Evolutionary conservation across 2,329 filamentous ascomycete genomes (phyloP).

Genomic region (Emmonsia crescens): DNA sequence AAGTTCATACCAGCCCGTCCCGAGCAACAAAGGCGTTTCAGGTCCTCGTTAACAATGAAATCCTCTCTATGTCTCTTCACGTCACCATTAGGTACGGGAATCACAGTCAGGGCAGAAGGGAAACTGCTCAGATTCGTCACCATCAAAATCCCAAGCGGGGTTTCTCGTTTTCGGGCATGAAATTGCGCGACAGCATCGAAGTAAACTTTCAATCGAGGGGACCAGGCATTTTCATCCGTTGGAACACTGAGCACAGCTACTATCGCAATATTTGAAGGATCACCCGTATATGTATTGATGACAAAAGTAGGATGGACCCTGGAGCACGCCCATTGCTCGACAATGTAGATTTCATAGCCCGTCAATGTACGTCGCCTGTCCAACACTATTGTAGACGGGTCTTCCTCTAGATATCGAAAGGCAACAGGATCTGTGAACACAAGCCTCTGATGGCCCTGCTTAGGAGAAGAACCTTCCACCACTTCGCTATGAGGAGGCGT

Average conservation of each 20-base stretch:
- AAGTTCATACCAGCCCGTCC: slow-evolving; percentile 79
- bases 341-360: slow-evolving; percentile 86
- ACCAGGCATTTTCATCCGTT: slow-evolving; percentile 69
- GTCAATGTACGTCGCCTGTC: slow-evolving; percentile 58
- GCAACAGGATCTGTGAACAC: slow-evolving; percentile 58
- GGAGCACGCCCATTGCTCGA: slow-evolving; percentile 97
- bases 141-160: slow-evolving; percentile 73
- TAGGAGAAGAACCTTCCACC: slow-evolving; percentile 11
- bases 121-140: slow-evolving; percentile 89
- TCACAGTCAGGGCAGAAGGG: slow-evolving; percentile 84
- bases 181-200: slow-evolving; percentile 78
- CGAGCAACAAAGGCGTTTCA: slow-evolving; percentile 86
- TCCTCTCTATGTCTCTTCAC: slow-evolving; percentile 65
- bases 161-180: slow-evolving; percentile 74
- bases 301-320: slow-evolving; percentile 80
- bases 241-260: slow-evolving; percentile 76
- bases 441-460: slow-evolving; percentile 43
- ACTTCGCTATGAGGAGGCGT: slow-evolving; percentile 14
- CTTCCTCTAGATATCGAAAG: slow-evolving; percentile 72
- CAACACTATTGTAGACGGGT: slow-evolving; percentile 62
- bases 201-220: slow-evolving; percentile 65
- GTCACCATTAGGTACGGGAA: slow-evolving; percentile 78
- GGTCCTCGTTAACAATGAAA: slow-evolving; percentile 88
- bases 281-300: slow-evolving; percentile 87
- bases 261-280: slow-evolving; percentile 63